A percentile compares a stretch with the other conserved stretches of the same genome.
Evolutionary conservation across 2,329 filamentous ascomycete genomes (phyloP).

Genomic region (Waltergamsia citrina): DNA sequence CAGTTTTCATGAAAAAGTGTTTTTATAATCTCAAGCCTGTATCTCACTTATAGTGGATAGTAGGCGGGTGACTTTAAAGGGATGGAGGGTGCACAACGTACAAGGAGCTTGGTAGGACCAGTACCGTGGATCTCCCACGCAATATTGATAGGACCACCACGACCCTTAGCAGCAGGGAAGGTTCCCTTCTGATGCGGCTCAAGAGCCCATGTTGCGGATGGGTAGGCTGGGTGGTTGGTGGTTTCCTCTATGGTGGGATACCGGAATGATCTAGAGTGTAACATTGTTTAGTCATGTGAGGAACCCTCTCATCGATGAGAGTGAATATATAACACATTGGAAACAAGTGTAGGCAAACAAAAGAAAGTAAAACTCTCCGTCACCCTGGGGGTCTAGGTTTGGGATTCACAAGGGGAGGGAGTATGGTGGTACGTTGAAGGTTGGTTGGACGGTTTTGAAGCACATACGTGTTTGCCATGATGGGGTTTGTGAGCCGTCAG

Average conservation of each 20-base stretch:
- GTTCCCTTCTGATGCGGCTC: constrained; percentile 54
- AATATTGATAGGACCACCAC: constrained; percentile 69
- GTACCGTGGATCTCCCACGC: constrained; percentile 73
- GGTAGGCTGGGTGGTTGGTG: constrained; percentile 55
- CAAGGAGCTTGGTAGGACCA: constrained; percentile 63
- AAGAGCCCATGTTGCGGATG: constrained; percentile 59
- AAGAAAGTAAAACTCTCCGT: no score
- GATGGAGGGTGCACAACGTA: constrained; percentile 35
- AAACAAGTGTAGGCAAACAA: no score
- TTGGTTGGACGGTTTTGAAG: neutral
- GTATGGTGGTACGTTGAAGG: no score
- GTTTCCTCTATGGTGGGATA: constrained; percentile 46
- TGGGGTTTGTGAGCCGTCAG: neutral
- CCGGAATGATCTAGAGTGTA: constrained; percentile 6
- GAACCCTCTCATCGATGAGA: neutral
- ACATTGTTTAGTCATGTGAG: neutral
- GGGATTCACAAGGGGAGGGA: no score
- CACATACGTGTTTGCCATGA: constrained; percentile 2
- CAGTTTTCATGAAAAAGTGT: no score
- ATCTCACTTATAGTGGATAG: no score
- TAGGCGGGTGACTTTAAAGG: neutral
- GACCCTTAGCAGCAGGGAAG: constrained; percentile 53
- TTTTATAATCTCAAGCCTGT: no score
- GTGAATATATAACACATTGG: neutral
- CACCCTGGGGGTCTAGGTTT: no score